Base-by-base conservation (phyloP, 352 stramenopile genomes). In the Globisporangium paroecandrum region DNA sequence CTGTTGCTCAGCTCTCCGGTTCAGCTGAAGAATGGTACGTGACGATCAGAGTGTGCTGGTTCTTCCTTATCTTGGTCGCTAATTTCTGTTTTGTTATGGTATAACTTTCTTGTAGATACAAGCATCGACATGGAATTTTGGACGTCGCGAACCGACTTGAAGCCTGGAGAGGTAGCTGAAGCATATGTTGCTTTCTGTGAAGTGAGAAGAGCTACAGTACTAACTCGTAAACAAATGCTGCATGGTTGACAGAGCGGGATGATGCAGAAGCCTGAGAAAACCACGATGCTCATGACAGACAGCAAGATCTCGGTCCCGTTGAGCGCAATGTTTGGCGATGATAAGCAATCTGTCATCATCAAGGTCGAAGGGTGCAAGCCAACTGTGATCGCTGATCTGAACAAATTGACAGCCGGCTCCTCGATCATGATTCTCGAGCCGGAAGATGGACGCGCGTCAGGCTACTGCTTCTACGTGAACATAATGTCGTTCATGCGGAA, bases 231-330 rank as follows among this genome's bases (percentile, higher is more conserved):
- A 7, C 13, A 46, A 22, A 58, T 34, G 10, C 10, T 47, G 20
- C 5, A 20, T 27, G 32, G 41, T 34, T 18, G 38, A 1, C 29
- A 91, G 81, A 79, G 66, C 62, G 76, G 82, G 29, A 22, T 62
- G 12, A 68, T 90, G 3, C 69, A 67, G 13, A 67, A 81, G 25
- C 75, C 73, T 7, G 76, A 73, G 18, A 83, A 85, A 61, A 63
- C 83, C 18, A 82, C 77, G 71, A 73, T 81, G 27, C 38, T 85
- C 36, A 81, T 83, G 22, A 87, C 83, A 13, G 85, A 77, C 32
- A 91, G 83, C 72, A 96, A 96, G 67, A 93, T 91, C 34, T 95
- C 89, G 0, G 76, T 96, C 9, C 89, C 89, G 8, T 77, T 96
- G 41, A 88, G 75, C 47, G 89, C 89, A 12, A 75, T 96, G 72